Conservation (phyloP, 1,284 basidiomycete genomes). For the Sanghuangporus sanghuang region DNA sequence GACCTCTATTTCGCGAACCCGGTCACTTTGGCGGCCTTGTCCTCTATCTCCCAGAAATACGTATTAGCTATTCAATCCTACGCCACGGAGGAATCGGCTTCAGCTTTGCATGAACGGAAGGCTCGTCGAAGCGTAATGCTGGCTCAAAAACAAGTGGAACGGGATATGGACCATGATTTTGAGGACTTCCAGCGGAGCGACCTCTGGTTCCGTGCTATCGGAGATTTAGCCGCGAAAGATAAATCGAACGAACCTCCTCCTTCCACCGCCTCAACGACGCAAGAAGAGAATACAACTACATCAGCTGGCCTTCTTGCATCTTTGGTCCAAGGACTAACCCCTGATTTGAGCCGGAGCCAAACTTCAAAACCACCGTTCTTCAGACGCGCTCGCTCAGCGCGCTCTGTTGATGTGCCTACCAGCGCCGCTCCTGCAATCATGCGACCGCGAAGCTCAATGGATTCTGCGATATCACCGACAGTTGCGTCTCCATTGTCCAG, state of each 20-base stretch:
- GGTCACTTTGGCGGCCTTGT: conserved; percentile 52
- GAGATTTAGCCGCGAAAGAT: conserved; percentile 50
- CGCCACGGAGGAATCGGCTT: conserved; percentile 43
- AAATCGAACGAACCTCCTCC: not conserved
- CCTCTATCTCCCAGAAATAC: conserved; percentile 65
- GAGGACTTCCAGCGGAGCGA: conserved; percentile 83
- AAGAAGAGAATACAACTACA: not conserved
- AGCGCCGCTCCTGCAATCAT: not conserved
- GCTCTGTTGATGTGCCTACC: not conserved
- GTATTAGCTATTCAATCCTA: conserved; percentile 68
- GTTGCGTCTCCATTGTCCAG: conserved; percentile 22
- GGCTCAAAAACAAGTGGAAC: conserved; percentile 81
- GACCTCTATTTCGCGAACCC: conserved; percentile 76
- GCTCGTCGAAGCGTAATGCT: conserved; percentile 77
- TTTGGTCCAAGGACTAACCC: conserved; percentile 14
- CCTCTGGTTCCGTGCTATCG: conserved; percentile 84
- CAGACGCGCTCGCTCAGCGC: conserved; percentile 4
- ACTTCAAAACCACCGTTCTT: conserved; percentile 2
- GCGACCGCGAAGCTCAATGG: conserved; percentile 4
- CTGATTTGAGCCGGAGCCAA: conserved; percentile 9
- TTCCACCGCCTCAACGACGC: not conserved
- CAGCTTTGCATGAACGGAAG: conserved; percentile 47
- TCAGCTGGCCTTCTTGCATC: conserved; percentile 14
- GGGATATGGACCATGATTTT: conserved; percentile 90
- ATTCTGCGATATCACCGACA: not conserved